Evolutionary conservation across 805 yeast genomes (phyloP), one percentile per base, ranked within the genome.

Genomic region (Metschnikowia vanudenii): DNA sequence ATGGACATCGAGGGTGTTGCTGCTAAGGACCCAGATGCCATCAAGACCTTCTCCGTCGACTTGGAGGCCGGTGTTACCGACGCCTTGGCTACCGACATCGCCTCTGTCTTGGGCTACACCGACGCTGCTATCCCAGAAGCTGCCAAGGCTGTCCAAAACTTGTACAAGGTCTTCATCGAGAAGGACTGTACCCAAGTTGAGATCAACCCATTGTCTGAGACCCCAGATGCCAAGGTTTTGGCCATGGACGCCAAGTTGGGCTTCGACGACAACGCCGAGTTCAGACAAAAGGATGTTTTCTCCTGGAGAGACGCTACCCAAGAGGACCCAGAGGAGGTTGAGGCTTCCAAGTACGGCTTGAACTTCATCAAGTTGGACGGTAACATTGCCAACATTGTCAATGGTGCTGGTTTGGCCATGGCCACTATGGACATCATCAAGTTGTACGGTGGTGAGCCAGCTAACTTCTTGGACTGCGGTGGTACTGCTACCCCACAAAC

Each of bases 321-420:
- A 78, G 99, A 94, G 78, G 98, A 94, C 73, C 91, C 97, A 43
- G 94, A 92, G 72, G 99, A 92, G 75, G 89, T 89, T 59, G 85
- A 80, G 69, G 99, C 99, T 53, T 77, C 94, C 62, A 74, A 88
- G 70, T 85, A 82, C 64, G 94, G 90, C 62, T 81, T 94, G 64
- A 94, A 94, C 78, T 94, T 92, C 72, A 95, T 94, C 77, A 94
- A 94, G 78, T 84, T 94, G 67, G 95, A 92, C 66, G 99, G 99
- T 73, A 88, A 90, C 80, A 92, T 94, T 65, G 99, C 99, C 62
- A 92, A 97, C 78, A 79, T 94, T 54, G 99, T 94, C 69, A 94
- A 94, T 73, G 99, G 99, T 78, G 99, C 99, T 49, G 99, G 99
- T 72, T 81, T 94, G 68, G 99, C 99, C 63, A 94, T 94, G 99